Evolutionary conservation across 331 rosid species (phyloP).

Genomic region (Acacia pycnantha): DNA sequence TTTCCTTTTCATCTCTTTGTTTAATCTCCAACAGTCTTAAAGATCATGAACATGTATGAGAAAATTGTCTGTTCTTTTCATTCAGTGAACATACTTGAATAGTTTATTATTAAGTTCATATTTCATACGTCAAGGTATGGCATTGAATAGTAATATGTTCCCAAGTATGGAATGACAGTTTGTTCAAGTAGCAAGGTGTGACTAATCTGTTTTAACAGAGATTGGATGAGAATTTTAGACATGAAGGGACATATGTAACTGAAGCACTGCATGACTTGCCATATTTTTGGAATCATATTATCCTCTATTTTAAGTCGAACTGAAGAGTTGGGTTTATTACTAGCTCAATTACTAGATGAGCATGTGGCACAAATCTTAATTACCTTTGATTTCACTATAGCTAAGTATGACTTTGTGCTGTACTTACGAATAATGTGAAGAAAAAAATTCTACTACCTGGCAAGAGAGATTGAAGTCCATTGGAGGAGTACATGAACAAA

Average conservation of each 20-base stretch:
- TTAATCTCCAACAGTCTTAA: neutral
- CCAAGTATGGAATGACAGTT: neutral
- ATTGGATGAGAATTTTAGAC: slow-evolving; percentile 1
- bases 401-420: slow-evolving; percentile 4
- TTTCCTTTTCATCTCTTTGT: neutral
- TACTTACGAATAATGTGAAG: neutral
- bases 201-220: neutral
- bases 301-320: neutral
- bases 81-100: neutral
- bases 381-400: neutral
- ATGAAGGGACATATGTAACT: neutral
- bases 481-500: neutral
- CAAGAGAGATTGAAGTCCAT: neutral
- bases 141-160: neutral
- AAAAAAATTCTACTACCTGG: neutral
- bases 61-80: neutral
- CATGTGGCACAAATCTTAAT: neutral
- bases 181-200: neutral
- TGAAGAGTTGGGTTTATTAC: neutral
- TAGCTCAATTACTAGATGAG: neutral
- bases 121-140: neutral
- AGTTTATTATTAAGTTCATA: neutral
- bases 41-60: neutral
- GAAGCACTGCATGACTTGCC: neutral
- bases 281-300: neutral